Evolutionary conservation across 2,329 filamentous ascomycete genomes (phyloP).

Genomic region (Lachnellula arida): DNA sequence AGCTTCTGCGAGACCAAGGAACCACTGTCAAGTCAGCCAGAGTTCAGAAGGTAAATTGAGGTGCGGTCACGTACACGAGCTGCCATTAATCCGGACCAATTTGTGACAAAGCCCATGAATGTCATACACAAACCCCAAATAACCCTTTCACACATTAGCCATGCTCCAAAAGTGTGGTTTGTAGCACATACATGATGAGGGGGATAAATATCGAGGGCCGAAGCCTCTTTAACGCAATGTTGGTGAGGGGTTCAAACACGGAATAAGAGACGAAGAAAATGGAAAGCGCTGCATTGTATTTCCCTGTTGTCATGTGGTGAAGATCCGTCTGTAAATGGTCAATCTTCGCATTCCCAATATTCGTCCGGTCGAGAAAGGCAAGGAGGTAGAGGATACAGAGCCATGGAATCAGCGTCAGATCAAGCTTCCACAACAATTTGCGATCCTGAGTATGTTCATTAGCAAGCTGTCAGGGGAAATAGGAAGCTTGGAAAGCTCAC

Average conservation of each 20-base stretch:
- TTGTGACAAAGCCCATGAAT: conserved; percentile 36
- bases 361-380: conserved; percentile 71
- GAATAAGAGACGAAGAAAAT: conserved; percentile 88
- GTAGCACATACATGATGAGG: conserved; percentile 66
- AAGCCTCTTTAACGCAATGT: conserved; percentile 66
- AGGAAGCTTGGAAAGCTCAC: conserved; percentile 38
- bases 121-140: conserved; percentile 66
- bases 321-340: conserved; percentile 57
- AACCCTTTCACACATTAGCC: neutral
- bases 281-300: conserved; percentile 72
- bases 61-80: conserved; percentile 16
- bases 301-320: conserved; percentile 49
- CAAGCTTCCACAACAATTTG: conserved; percentile 57
- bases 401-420: conserved; percentile 58
- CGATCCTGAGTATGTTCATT: conserved; percentile 46
- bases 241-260: conserved; percentile 70
- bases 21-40: conserved; percentile 35
- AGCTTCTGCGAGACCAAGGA: conserved; percentile 69
- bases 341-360: conserved; percentile 72
- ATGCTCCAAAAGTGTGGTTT: conserved; percentile 1
- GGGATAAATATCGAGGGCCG: conserved; percentile 77
- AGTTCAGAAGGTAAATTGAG: neutral
- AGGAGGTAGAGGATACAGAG: conserved; percentile 71
- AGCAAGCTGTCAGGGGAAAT: neutral
- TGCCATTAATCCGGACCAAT: conserved; percentile 31